Conservation (phyloP, 768 basidiomycete genomes). For the Leucocoprinus sp. region DNA sequence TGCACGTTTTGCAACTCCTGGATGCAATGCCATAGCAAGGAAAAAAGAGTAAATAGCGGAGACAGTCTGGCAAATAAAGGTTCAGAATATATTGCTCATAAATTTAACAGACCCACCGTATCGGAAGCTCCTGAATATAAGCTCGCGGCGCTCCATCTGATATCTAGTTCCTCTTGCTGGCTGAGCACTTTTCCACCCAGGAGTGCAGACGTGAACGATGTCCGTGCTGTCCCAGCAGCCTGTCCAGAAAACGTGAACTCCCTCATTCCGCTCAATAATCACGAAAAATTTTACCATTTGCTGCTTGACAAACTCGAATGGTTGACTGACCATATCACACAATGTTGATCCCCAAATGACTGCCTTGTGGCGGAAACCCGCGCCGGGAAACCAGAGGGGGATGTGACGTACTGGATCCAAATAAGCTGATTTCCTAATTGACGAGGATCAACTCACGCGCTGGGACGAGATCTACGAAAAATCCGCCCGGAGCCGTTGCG, state of each 20-base stretch:
- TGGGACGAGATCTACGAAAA: constrained; percentile 44
- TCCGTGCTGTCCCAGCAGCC: constrained; percentile 49
- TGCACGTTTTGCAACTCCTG: constrained; percentile 48
- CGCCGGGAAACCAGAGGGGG: constrained; percentile 60
- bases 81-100: background rate
- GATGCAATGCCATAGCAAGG: constrained; percentile 51
- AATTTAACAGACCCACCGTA: constrained; percentile 29
- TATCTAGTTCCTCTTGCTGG: constrained; percentile 48
- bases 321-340: constrained; percentile 45
- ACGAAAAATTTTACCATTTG: constrained; percentile 37
- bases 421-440: constrained; percentile 4
- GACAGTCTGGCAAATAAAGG: constrained; percentile 37
- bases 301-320: constrained; percentile 51
- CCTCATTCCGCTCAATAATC: constrained; percentile 8
- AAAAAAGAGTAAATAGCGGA: constrained; percentile 55
- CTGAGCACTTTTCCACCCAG: constrained; percentile 43
- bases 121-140: constrained; percentile 52
- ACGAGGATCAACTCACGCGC: constrained; percentile 25
- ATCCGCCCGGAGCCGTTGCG: constrained; percentile 43
- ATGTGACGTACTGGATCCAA: constrained; percentile 40
- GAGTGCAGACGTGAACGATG: constrained; percentile 51
- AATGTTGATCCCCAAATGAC: constrained; percentile 45
- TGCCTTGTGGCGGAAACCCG: constrained; percentile 47
- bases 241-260: constrained; percentile 18
- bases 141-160: constrained; percentile 62